phyloP scores from a whole-genome alignment of 805 yeast genomes.

The Spathaspora arborariae region DNA sequence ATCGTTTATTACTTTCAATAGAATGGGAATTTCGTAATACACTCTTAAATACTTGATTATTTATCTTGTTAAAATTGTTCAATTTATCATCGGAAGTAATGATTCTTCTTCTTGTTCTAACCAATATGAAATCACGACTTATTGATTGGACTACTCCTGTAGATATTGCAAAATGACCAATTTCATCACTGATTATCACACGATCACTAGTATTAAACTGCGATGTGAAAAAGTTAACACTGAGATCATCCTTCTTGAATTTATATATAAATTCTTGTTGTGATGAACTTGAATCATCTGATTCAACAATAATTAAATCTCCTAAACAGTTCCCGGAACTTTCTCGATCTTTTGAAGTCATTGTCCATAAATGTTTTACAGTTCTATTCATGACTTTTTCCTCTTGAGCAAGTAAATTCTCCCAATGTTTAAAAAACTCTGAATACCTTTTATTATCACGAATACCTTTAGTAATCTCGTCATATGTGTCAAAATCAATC shows the following conservation, averaged over 20 bases:
- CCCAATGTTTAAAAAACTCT: conserved; percentile 71
- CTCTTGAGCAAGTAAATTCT: conserved; percentile 66
- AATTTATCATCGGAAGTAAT: conserved; percentile 37
- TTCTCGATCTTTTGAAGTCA: conserved; percentile 59
- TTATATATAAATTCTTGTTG: conserved; percentile 41
- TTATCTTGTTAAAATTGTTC: conserved; percentile 37
- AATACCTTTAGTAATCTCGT: conserved; percentile 49
- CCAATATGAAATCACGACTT: conserved; percentile 37
- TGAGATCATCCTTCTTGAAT: conserved; percentile 35
- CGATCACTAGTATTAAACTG: conserved; percentile 59
- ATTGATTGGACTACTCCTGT: conserved; percentile 53
- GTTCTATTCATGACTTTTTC: conserved; percentile 52
- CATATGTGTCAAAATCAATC: conserved; percentile 44
- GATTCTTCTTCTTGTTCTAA: conserved; percentile 55
- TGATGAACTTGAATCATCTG: conserved; percentile 10
- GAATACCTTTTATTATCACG: conserved; percentile 33
- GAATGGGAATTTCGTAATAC: conserved; percentile 27
- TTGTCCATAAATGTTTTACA: conserved; percentile 67
- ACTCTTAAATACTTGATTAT: conserved; percentile 51
- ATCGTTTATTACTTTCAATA: conserved; percentile 19
- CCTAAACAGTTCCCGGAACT: conserved; percentile 23
- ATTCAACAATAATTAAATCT: conserved; percentile 50
- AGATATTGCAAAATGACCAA: conserved; percentile 72
- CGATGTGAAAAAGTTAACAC: conserved; percentile 20
- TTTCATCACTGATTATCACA: conserved; percentile 73